phyloP scores from a whole-genome alignment of 768 basidiomycete genomes.

The Mycena albidolilacea region DNA sequence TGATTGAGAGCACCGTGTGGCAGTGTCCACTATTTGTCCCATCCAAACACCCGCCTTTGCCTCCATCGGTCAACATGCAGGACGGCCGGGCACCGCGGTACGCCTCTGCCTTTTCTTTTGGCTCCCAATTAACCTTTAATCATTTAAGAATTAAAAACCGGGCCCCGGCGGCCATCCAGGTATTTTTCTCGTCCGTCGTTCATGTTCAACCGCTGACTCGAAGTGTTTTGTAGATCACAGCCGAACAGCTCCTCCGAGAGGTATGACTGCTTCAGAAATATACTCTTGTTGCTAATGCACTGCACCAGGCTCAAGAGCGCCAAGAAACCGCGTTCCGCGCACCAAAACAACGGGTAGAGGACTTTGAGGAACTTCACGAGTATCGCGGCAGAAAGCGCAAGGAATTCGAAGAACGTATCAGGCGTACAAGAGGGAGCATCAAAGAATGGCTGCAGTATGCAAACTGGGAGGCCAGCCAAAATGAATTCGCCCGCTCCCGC shows the following conservation, averaged over 20 bases:
- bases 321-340: constrained; percentile 94
- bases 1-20: not conserved
- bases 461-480: constrained; percentile 95
- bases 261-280: constrained; percentile 53
- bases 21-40: not conserved
- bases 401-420: constrained; percentile 93
- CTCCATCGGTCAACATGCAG: constrained; percentile 64
- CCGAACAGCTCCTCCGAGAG: constrained; percentile 97
- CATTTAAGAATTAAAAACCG: constrained; percentile 91
- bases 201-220: constrained; percentile 31
- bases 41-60: constrained; percentile 16
- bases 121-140: constrained; percentile 18
- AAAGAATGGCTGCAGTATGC: constrained; percentile 92
- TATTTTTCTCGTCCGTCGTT: constrained; percentile 50
- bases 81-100: constrained; percentile 88
- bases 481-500: constrained; percentile 94
- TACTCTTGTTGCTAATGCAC: constrained; percentile 18
- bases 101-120: constrained; percentile 19
- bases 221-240: constrained; percentile 81
- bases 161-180: constrained; percentile 94
- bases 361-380: constrained; percentile 92
- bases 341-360: constrained; percentile 95
- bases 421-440: constrained; percentile 85
- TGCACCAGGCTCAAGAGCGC: constrained; percentile 90
- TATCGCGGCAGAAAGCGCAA: constrained; percentile 93